Base-by-base conservation (phyloP, 2,329 filamentous ascomycete genomes). In the Pseudopyrenochaeta lycopersici region DNA sequence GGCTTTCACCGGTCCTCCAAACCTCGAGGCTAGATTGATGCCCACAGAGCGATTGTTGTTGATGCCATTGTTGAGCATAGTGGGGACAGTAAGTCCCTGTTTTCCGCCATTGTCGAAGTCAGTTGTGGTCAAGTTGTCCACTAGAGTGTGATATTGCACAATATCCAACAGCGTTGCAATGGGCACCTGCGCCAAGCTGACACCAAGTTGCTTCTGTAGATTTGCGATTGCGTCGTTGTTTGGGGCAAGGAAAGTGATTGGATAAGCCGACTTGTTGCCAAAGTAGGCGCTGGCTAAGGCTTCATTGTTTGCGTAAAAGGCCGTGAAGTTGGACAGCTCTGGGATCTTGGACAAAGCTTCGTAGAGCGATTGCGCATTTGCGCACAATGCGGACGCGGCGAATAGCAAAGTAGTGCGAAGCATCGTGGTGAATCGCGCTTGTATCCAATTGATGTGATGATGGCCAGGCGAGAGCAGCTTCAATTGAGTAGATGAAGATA, bases 201-300 rank as follows among this genome's bases (percentile, higher is more conserved):
- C 32, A 12, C 50, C 52, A 31, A 47, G 33, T 42, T 56, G 33
- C 10, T 36, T 17, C 14, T 61, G 42, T 35, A 61, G 62, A 9
- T 43, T 32, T 30, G 57, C 55, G 40, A 67, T 64, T 2, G 62
- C 64, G n/a, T 62, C 44, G 39, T 66, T 49, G 32, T 55, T 58
- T 15, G 64, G 64, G 6, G 60, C 56, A n/a, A 67, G 60, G n/a
- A 67, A 56, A 2, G 64, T 67, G 14, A 64, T 55, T 4, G 62
- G 64, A 30, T 60, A 64, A 27, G 21, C 51, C 9, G 63, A 58
- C 10, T 46, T 20, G 31, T 65, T 64, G 23, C 42, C 32, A 36
- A 65, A 60, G 39, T 64, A 47, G 14, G 49, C 30, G 11, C 49
- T 46, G 21, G 62, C 62, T 45, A 65, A 60, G 2, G 27, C 52